Conservation (phyloP, 108 stramenopile species). For the Cyclotella choctawhatcheeana region DNA sequence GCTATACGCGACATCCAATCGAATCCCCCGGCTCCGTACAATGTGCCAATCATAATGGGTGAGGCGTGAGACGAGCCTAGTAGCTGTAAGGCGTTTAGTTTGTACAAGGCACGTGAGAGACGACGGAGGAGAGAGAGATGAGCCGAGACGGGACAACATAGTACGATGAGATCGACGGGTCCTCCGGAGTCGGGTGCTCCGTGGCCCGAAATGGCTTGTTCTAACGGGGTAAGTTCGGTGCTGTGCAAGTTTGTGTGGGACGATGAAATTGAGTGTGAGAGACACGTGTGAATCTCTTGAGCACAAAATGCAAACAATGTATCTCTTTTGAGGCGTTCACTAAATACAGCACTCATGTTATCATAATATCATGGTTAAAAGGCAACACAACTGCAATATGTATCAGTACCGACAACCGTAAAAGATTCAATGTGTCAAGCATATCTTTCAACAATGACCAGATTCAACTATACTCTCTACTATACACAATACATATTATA, state of each 20-base stretch:
- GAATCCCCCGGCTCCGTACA: slow-evolving; percentile 57
- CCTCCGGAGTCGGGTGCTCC: slow-evolving; percentile 49
- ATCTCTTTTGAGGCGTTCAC: too few relatives aligned
- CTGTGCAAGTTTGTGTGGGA: neutral
- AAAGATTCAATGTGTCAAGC: neutral
- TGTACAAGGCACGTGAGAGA: slow-evolving; percentile 46
- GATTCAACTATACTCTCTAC: too few relatives aligned
- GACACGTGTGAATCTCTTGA: too few relatives aligned
- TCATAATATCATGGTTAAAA: too few relatives aligned
- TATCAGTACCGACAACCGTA: too few relatives aligned
- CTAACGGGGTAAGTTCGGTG: slow-evolving; percentile 25
- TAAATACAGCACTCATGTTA: too few relatives aligned
- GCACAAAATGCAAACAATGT: too few relatives aligned
- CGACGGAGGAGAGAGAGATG: slow-evolving; percentile 49
- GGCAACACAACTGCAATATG: too few relatives aligned
- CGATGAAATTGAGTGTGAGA: neutral
- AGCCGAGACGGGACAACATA: slow-evolving; percentile 55
- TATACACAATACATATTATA: too few relatives aligned
- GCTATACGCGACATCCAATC: slow-evolving; percentile 58
- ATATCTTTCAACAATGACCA: neutral
- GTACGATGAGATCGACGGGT: slow-evolving; percentile 40
- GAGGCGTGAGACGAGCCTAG: slow-evolving; percentile 23
- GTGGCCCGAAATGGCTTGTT: slow-evolving; percentile 46
- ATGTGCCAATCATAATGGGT: slow-evolving; percentile 45
- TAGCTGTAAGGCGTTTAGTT: slow-evolving; percentile 34